Base-by-base conservation (phyloP, 768 basidiomycete species). In the Saitozyma sp. region DNA sequence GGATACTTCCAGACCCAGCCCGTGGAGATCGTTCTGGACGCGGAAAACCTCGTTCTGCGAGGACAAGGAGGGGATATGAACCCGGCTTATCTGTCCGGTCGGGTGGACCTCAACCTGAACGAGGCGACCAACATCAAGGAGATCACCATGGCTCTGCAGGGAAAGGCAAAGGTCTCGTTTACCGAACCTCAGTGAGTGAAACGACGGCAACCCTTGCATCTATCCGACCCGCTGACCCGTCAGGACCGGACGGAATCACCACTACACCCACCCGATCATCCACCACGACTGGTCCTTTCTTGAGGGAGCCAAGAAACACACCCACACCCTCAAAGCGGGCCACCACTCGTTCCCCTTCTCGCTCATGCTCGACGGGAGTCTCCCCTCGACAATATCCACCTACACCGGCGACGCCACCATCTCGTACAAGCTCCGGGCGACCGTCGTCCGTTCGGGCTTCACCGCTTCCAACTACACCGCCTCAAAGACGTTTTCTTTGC, bases 291-390 rank as follows among this genome's bases (percentile, higher is more conserved):
- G 91, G 92, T 89, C 90, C 14, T 94, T 96, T 82, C 87, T 95
- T 54, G 88, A 91, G 70, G 89, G 90, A 60, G 86, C 88, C 70
- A 89, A 86, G 78, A 84, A 83, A 48, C 87, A 89, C 72, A 82
- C 84, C 10, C 92, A 91, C 71, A 97, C 93, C 0, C 87, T 97
- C 76, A 96, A 97, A 81, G 92, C 93, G n/a, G 95, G 95, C 13
- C 87, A 86, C 42, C 95, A 98, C 76, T 81, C 87, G 29, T 97
- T 97, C 79, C 94, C 94, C 20, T 98, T 98, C 81, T 87, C 88
- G 68, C 85, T 96, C 61, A 86, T 88, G 63, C 83, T 97, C 38
- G 90, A 91, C 20, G 91, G 91, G 45, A 86, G 87, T 6, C 83
- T 96, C 2, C 95, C 95, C 0, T 91, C 92, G 0, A 86, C 86